Percentiles rank a stretch among this genome's conserved stretches.
Evolutionary conservation across 805 yeast species (phyloP).

Genomic region (Myxozyma geophila): DNA sequence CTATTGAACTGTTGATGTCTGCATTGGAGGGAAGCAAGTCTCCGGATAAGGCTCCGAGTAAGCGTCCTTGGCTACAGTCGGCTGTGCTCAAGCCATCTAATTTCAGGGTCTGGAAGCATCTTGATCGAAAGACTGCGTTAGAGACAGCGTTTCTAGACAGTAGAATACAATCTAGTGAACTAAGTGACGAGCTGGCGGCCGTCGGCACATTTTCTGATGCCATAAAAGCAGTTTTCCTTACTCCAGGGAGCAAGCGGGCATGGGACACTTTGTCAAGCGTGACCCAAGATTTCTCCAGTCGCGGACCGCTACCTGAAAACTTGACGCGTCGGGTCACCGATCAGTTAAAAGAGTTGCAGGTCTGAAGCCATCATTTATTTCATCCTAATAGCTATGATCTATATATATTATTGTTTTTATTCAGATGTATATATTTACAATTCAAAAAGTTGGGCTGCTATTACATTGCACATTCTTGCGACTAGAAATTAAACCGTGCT

Average conservation of each 20-base stretch:
- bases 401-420: too few species aligned
- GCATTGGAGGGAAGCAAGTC: conserved; percentile 34
- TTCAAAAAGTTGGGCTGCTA: too few species aligned
- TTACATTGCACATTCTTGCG: too few species aligned
- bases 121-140: conserved; percentile 61
- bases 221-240: conserved; percentile 70
- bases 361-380: too few species aligned
- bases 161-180: conserved; percentile 54
- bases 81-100: conserved; percentile 78
- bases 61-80: conserved; percentile 62
- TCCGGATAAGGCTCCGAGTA: conserved; percentile 38
- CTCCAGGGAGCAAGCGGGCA: conserved; percentile 56
- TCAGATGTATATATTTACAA: too few species aligned
- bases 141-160: conserved; percentile 59
- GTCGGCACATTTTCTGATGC: conserved; percentile 55
- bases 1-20: conserved; percentile 32
- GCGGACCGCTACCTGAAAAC: neutral
- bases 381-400: too few species aligned
- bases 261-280: conserved; percentile 37
- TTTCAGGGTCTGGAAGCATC: conserved; percentile 67
- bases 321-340: too few species aligned
- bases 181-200: conserved; percentile 57
- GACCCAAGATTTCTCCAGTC: neutral
- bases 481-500: too few species aligned
- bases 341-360: too few species aligned